Evolutionary conservation across 768 basidiomycete species (phyloP).

Genomic region (Lactarius quietus): DNA sequence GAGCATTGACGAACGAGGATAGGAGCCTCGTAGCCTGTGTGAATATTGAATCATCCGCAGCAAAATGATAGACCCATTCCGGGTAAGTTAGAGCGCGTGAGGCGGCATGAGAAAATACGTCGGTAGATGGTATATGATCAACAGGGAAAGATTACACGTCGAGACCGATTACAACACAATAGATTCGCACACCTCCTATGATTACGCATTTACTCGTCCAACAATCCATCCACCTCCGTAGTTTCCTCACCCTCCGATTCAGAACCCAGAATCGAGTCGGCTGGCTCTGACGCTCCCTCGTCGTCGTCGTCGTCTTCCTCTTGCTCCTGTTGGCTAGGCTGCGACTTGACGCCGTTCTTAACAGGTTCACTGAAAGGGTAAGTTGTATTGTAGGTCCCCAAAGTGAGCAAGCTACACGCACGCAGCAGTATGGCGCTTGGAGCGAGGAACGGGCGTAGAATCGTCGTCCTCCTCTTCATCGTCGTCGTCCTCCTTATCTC

Average conservation of each 20-base stretch:
- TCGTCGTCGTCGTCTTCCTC: conserved; percentile 1
- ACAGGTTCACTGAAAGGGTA: neutral
- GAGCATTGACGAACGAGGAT: too few relatives aligned
- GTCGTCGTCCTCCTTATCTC: conserved; percentile 27
- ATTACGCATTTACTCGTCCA: conserved; percentile 13
- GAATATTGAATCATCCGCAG: too few relatives aligned
- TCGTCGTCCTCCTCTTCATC: conserved; percentile 19
- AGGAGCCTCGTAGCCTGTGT: too few relatives aligned
- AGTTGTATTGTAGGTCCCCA: neutral
- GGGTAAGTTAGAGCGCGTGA: too few relatives aligned
- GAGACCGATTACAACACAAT: conserved; percentile 11
- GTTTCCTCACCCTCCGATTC: conserved; percentile 22
- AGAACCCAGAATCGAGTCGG: conserved; percentile 27
- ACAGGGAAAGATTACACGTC: too few relatives aligned
- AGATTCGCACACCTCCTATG: conserved; percentile 16
- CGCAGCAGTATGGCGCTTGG: conserved; percentile 6
- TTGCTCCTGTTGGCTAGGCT: neutral
- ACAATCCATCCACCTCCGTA: conserved; percentile 25
- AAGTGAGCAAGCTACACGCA: neutral
- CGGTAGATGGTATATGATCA: too few relatives aligned
- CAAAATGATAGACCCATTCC: too few relatives aligned
- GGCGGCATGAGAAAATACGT: too few relatives aligned
- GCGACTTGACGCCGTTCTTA: neutral
- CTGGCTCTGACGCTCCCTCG: conserved; percentile 5
- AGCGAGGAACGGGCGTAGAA: conserved; percentile 23